These are phyloP conservation scores for Mortierella antarctica DNA, from an alignment of 192 early-diverging fungal species.

Conservation along the genomic window DNA sequence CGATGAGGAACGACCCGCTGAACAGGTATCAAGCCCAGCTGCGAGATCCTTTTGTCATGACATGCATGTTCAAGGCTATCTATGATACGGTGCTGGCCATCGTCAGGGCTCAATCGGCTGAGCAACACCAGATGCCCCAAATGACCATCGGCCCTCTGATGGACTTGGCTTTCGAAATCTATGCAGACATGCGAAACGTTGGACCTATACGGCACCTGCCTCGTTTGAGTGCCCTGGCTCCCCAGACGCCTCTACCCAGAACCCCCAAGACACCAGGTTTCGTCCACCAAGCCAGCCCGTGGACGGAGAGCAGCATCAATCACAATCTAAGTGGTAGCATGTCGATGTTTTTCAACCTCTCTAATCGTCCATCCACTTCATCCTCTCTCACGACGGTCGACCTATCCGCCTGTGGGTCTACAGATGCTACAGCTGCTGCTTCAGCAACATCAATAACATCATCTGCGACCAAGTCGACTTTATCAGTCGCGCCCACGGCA, in stretches of 20 bases:
- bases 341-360: constrained; percentile 26
- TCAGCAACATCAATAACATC: background rate
- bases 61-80: constrained; percentile 35
- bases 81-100: constrained; percentile 23
- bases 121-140: background rate
- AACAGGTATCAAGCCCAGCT: constrained; percentile 19
- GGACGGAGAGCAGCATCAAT: too few relatives aligned
- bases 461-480: background rate
- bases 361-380: background rate
- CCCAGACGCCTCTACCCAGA: background rate
- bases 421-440: background rate
- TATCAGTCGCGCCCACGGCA: background rate
- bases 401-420: constrained; percentile 6
- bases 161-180: constrained; percentile 38
- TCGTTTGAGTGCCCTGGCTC: background rate
- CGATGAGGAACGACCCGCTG: constrained; percentile 28
- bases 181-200: constrained; percentile 35
- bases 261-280: background rate
- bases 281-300: too few relatives aligned
- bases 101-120: background rate
- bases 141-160: constrained; percentile 26
- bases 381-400: background rate
- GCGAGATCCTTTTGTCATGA: constrained; percentile 41
- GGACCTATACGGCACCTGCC: constrained; percentile 26
- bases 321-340: constrained; percentile 3